A percentile compares a stretch with the other conserved stretches of the same genome.
Evolutionary conservation across 2,329 filamentous ascomycete genomes (phyloP).

Genomic region (Aspergillus texensis): DNA sequence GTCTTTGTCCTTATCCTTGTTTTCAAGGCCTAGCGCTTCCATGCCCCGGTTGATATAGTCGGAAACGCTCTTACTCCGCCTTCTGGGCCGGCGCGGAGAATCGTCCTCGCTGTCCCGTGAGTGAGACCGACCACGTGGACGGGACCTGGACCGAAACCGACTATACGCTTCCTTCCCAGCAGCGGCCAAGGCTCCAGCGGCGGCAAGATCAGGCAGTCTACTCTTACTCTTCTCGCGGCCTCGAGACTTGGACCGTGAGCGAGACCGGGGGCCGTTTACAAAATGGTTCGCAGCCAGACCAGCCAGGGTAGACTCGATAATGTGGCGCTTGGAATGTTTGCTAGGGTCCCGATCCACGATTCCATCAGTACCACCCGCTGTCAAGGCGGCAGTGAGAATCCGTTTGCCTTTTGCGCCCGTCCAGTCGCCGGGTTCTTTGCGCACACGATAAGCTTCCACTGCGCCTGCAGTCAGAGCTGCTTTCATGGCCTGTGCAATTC

Average conservation of each 20-base stretch:
- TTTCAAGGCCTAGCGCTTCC: slow-evolving; percentile 46
- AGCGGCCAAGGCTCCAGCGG: slow-evolving; percentile 49
- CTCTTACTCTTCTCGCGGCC: slow-evolving; percentile 47
- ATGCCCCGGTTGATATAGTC: slow-evolving; percentile 50
- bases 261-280: slow-evolving; percentile 77
- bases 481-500: slow-evolving; percentile 84
- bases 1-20: slow-evolving; percentile 33
- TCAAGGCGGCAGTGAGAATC: slow-evolving; percentile 80
- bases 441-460: slow-evolving; percentile 85
- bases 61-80: slow-evolving; percentile 50
- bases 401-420: slow-evolving; percentile 89
- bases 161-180: slow-evolving; percentile 52
- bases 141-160: slow-evolving; percentile 47
- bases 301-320: slow-evolving; percentile 84
- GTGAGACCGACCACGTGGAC: slow-evolving; percentile 45
- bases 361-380: slow-evolving; percentile 83
- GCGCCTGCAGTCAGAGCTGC: slow-evolving; percentile 88
- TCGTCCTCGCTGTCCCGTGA: slow-evolving; percentile 57
- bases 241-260: slow-evolving; percentile 66
- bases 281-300: slow-evolving; percentile 84
- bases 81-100: slow-evolving; percentile 51
- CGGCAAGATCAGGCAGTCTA: slow-evolving; percentile 46
- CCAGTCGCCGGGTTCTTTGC: slow-evolving; percentile 88
- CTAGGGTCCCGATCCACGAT: slow-evolving; percentile 69
- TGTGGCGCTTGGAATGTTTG: slow-evolving; percentile 75